Conservation (phyloP, 1,284 basidiomycete genomes). For the Neonothopanus nambi region DNA sequence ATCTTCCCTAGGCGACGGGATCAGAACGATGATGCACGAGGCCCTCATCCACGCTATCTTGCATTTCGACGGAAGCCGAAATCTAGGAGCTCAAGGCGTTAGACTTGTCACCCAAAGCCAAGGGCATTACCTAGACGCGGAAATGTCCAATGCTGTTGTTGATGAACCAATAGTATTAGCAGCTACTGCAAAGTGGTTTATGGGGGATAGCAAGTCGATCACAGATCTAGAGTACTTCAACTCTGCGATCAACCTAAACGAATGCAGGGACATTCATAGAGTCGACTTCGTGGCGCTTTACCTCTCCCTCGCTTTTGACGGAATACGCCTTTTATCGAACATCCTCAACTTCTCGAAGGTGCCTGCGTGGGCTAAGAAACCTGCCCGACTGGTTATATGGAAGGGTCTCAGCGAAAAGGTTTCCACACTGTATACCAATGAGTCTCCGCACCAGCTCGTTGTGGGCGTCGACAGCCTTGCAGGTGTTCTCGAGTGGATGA, state of each 20-base stretch:
- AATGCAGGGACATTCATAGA: background rate
- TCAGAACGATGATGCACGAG: background rate
- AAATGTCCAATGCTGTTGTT: background rate
- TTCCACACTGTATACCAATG: background rate
- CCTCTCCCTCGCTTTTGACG: background rate
- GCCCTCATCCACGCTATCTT: background rate
- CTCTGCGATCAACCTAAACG: background rate
- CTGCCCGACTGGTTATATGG: background rate
- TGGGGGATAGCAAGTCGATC: background rate
- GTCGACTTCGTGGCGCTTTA: background rate
- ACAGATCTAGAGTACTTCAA: background rate
- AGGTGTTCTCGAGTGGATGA: background rate
- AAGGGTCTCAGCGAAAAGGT: background rate
- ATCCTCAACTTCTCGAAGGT: background rate
- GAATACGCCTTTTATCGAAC: background rate
- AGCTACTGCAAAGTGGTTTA: slow-evolving; percentile 3
- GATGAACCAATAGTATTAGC: slow-evolving; percentile 3
- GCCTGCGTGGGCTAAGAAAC: background rate
- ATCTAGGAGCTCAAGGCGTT: background rate
- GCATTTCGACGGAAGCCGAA: background rate
- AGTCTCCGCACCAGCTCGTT: background rate
- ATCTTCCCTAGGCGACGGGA: background rate
- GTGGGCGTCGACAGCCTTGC: background rate
- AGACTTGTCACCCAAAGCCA: background rate
- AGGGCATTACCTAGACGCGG: background rate